phyloP scores from a whole-genome alignment of 1,284 basidiomycete genomes.

The Puccinia novopanici region DNA sequence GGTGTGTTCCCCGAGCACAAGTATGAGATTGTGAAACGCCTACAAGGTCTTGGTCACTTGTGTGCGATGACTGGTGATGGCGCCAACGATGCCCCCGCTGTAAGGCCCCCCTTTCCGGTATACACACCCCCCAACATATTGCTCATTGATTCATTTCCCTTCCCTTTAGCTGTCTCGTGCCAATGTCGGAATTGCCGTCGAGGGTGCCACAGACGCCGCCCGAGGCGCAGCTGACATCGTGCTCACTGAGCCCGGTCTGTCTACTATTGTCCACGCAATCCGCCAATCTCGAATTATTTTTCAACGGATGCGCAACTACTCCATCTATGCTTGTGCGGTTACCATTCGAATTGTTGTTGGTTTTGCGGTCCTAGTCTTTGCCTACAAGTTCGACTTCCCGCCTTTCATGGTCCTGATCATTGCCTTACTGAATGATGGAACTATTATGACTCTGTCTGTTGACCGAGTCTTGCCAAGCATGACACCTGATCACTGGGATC shows the following conservation, averaged over 20 bases:
- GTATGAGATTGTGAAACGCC: conserved; percentile 75
- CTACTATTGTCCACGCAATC: conserved; percentile 94
- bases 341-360: conserved; percentile 52
- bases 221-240: conserved; percentile 95
- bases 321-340: conserved; percentile 64
- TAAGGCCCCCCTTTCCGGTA: background rate
- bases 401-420: conserved; percentile 70
- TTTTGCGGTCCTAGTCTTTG: conserved; percentile 51
- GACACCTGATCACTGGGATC: conserved; percentile 86
- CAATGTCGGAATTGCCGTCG: conserved; percentile 67
- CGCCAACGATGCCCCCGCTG: conserved; percentile 90
- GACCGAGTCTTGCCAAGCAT: conserved; percentile 92
- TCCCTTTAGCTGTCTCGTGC: conserved; percentile 66
- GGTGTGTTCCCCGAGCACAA: conserved; percentile 76
- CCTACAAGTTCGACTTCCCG: conserved; percentile 51
- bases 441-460: conserved; percentile 94
- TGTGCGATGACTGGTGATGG: conserved; percentile 68
- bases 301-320: conserved; percentile 96
- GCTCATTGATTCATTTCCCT: background rate
- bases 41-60: conserved; percentile 71
- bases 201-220: conserved; percentile 92
- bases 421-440: conserved; percentile 62
- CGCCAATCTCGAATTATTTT: conserved; percentile 93
- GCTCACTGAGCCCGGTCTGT: conserved; percentile 89
- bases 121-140: background rate